Percentiles rank a stretch among this genome's conserved stretches.
These are phyloP conservation scores for Thraustotheca clavata DNA, from an alignment of 352 stramenopile genomes.

Conservation along the genomic window DNA sequence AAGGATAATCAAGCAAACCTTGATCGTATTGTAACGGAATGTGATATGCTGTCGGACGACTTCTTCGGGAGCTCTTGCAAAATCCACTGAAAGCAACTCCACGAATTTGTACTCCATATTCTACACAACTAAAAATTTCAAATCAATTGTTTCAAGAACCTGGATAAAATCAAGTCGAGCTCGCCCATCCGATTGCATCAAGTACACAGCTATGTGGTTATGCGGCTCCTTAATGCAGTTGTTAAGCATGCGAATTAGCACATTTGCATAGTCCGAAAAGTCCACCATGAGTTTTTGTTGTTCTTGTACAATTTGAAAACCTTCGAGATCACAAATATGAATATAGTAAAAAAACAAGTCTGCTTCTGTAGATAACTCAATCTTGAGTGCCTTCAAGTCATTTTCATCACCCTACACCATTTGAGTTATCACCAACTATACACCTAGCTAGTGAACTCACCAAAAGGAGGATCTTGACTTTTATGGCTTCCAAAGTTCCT, in stretches of 20 bases:
- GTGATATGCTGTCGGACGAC: constrained; percentile 89
- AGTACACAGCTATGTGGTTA: constrained; percentile 89
- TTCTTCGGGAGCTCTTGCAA: constrained; percentile 83
- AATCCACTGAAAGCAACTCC: constrained; percentile 88
- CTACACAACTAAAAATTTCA: constrained; percentile 22
- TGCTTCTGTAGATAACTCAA: constrained; percentile 88
- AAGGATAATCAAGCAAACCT: constrained; percentile 30
- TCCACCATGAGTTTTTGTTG: constrained; percentile 95
- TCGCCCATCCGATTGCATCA: constrained; percentile 88
- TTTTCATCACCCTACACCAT: constrained; percentile 65
- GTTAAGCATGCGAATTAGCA: constrained; percentile 93
- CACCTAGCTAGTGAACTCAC: constrained; percentile 26
- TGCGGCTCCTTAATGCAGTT: constrained; percentile 94
- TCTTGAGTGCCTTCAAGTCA: constrained; percentile 71
- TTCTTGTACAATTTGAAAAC: constrained; percentile 88
- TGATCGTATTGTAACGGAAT: constrained; percentile 93
- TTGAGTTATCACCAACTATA: neutral
- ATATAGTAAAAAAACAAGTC: constrained; percentile 93
- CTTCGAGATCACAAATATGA: constrained; percentile 80
- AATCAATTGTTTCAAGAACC: constrained; percentile 16
- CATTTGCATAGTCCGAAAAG: constrained; percentile 90
- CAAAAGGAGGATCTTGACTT: constrained; percentile 90
- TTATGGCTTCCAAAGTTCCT: constrained; percentile 90
- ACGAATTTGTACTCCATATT: constrained; percentile 98
- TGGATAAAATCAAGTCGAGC: constrained; percentile 91